A percentile compares a stretch with the other conserved stretches of the same genome.
Evolutionary conservation across 2,329 filamentous ascomycete species (phyloP).

Genomic region (Exophiala xenobiotica): DNA sequence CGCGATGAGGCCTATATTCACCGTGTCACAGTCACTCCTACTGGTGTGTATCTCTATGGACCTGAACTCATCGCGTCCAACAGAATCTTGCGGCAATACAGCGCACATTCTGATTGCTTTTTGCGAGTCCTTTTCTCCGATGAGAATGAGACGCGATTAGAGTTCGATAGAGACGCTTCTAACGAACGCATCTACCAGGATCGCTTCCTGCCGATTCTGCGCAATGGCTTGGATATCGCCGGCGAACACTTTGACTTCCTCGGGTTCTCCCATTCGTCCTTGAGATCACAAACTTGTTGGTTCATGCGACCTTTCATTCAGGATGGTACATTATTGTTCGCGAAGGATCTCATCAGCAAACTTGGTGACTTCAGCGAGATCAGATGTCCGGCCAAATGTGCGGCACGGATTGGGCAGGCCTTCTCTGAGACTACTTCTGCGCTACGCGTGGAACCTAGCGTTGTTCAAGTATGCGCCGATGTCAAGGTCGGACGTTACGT

Average conservation of each 20-base stretch:
- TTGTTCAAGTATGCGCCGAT: no score
- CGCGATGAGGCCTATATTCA: conserved; percentile 46
- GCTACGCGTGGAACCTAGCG: conserved; percentile 26
- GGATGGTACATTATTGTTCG: conserved; percentile 35
- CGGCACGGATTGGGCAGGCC: conserved; percentile 61
- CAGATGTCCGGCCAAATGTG: conserved; percentile 56
- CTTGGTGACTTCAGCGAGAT: conserved; percentile 55
- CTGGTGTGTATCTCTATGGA: conserved; percentile 51
- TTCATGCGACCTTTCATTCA: conserved; percentile 54
- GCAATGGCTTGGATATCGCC: conserved; percentile 61
- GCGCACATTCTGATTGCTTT: conserved; percentile 61
- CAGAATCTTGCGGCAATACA: conserved; percentile 66
- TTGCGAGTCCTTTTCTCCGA: conserved; percentile 74
- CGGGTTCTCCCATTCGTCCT: conserved; percentile 76
- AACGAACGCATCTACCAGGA: conserved; percentile 53
- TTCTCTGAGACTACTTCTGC: conserved; percentile 66
- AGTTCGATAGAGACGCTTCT: conserved; percentile 53
- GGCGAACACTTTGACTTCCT: conserved; percentile 65
- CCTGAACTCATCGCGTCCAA: conserved; percentile 64
- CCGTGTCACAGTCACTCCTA: conserved; percentile 60
- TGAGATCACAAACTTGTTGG: conserved; percentile 71
- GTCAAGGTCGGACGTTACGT: conserved; percentile 41
- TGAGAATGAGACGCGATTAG: conserved; percentile 66
- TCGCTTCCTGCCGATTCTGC: conserved; percentile 62
- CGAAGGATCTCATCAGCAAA: conserved; percentile 43